Conservation (phyloP, 352 stramenopile genomes). For the Phytophthora pluvialis region DNA sequence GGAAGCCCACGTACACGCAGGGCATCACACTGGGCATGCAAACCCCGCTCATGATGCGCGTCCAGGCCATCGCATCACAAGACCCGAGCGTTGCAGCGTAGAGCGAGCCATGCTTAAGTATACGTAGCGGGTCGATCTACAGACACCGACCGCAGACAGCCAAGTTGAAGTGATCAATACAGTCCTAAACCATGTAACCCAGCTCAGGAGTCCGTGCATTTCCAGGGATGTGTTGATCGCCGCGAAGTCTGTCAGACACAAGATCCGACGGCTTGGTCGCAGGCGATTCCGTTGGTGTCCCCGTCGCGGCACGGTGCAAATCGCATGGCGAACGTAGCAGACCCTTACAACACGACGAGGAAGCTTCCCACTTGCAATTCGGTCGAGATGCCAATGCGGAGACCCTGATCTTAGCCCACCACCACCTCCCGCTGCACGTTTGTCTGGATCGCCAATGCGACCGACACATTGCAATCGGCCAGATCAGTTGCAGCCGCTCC, state of each 20-base stretch:
- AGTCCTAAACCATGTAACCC: too few relatives aligned
- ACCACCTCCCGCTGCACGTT: conserved; percentile 9
- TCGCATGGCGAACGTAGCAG: conserved; percentile 18
- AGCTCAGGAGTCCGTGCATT: too few relatives aligned
- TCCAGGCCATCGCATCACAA: conserved; percentile 17
- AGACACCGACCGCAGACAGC: background rate
- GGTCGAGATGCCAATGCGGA: conserved; percentile 14
- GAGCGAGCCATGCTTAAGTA: conserved; percentile 12
- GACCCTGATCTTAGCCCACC: conserved; percentile 1
- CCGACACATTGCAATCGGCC: conserved; percentile 13
- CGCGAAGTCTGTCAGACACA: background rate
- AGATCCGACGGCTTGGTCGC: background rate
- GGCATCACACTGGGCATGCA: conserved; percentile 61
- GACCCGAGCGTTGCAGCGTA: conserved; percentile 3
- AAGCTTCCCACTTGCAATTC: conserved; percentile 26
- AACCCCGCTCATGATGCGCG: conserved; percentile 35
- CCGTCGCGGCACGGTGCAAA: conserved; percentile 10
- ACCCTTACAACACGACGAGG: conserved; percentile 27
- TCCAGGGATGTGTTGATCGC: conserved; percentile 3
- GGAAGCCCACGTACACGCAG: conserved; percentile 43
- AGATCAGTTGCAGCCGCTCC: background rate
- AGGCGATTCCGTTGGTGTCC: conserved; percentile 23
- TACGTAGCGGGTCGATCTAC: background rate
- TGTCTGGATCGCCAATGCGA: conserved; percentile 12
- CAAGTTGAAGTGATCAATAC: conserved; percentile 24